Conservation (phyloP, 768 basidiomycete genomes). For the Naganishia friedmannii region DNA sequence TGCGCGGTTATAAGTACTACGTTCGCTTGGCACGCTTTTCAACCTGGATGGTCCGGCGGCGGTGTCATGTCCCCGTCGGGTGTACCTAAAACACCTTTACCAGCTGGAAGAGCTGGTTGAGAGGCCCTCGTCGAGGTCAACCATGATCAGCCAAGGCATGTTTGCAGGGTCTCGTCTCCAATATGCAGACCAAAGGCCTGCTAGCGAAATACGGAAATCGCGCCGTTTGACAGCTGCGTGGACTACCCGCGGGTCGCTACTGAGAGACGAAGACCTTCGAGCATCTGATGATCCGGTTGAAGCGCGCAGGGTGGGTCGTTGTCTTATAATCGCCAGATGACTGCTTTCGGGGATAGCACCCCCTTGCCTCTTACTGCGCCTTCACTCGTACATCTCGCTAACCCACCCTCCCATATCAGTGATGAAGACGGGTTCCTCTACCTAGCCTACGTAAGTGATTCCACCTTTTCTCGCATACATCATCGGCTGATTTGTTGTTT, state of each 20-base stretch:
- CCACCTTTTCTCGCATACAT: constrained; percentile 65
- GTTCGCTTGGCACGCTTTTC: background rate
- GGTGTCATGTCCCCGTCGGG: background rate
- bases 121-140: too few relatives aligned
- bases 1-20: background rate
- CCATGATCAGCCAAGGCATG: too few relatives aligned
- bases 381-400: background rate
- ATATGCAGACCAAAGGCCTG: too few relatives aligned
- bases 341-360: background rate
- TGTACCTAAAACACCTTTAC: too few relatives aligned
- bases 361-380: background rate
- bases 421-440: constrained; percentile 99
- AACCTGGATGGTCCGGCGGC: background rate
- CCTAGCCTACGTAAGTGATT: constrained; percentile 97
- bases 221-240: too few relatives aligned
- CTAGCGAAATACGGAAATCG: too few relatives aligned
- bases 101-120: too few relatives aligned
- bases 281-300: too few relatives aligned
- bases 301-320: too few relatives aligned
- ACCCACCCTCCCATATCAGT: constrained; percentile 55
- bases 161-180: too few relatives aligned
- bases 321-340: background rate
- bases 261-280: too few relatives aligned
- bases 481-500: background rate
- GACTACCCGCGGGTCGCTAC: too few relatives aligned